Evolutionary conservation across 176 grass and related monocot genomes (phyloP).

Genomic region (Musa acuminata): DNA sequence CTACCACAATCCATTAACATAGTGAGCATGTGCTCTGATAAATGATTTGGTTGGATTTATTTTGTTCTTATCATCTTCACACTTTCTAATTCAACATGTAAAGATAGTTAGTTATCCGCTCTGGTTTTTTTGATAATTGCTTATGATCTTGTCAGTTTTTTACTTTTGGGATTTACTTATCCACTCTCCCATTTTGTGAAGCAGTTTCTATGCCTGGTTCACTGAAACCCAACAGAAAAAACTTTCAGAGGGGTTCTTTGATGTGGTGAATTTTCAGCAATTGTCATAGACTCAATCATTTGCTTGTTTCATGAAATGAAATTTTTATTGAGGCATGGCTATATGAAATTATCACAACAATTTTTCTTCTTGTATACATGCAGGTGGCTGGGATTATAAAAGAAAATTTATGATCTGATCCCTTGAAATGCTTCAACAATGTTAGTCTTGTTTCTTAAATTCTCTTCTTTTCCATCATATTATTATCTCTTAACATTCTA

Average conservation of each 20-base stretch:
- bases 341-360: too few relatives aligned
- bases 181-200: background rate
- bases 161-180: background rate
- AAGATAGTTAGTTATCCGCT: background rate
- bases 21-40: too few relatives aligned
- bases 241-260: conserved; percentile 3
- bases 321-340: background rate
- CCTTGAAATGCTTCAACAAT: conserved; percentile 32
- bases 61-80: too few relatives aligned
- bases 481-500: background rate
- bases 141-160: background rate
- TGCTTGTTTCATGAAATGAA: background rate
- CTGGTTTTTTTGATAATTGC: background rate
- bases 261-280: conserved; percentile 8
- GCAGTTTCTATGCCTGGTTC: conserved; percentile 43
- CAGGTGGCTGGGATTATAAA: conserved; percentile 35
- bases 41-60: too few relatives aligned
- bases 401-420: conserved; percentile 38
- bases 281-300: background rate
- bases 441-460: conserved; percentile 13
- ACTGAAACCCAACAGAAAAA: conserved; percentile 9
- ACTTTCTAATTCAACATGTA: too few relatives aligned
- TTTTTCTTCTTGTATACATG: background rate
- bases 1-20: too few relatives aligned
- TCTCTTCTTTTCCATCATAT: background rate